These are phyloP conservation scores for Lasiosphaeria hispida DNA, from an alignment of 495 filamentous ascomycete species.

Conservation along the genomic window DNA sequence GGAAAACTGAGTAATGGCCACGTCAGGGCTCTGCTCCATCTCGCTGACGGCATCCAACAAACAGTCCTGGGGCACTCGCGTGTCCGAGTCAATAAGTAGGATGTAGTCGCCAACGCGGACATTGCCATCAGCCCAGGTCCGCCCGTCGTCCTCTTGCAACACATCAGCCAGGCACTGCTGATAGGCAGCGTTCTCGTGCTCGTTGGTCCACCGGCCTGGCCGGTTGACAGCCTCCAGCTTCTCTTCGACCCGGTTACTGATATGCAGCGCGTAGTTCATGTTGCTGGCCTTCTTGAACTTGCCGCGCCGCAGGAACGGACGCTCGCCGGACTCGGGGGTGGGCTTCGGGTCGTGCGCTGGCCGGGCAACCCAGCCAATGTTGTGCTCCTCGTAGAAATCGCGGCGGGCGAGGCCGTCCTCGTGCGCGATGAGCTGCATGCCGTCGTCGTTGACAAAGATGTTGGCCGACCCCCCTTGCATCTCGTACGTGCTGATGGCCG, in stretches of 20 bases:
- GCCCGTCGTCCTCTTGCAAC: slow-evolving; percentile 55
- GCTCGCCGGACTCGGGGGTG: slow-evolving; percentile 30
- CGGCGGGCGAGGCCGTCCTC: slow-evolving; percentile 56
- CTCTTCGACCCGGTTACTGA: slow-evolving; percentile 59
- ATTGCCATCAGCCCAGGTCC: slow-evolving; percentile 68
- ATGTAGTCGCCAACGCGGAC: slow-evolving; percentile 71
- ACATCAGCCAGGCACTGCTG: slow-evolving; percentile 50
- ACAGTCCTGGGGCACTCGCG: slow-evolving; percentile 64
- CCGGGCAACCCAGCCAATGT: slow-evolving; percentile 60
- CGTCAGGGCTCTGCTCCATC: slow-evolving; percentile 69
- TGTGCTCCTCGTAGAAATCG: slow-evolving; percentile 64
- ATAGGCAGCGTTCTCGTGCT: slow-evolving; percentile 52
- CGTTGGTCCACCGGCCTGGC: slow-evolving; percentile 45
- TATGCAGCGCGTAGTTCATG: slow-evolving; percentile 66
- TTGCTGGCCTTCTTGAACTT: slow-evolving; percentile 77
- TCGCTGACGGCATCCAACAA: slow-evolving; percentile 66
- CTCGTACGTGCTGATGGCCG: slow-evolving; percentile 66
- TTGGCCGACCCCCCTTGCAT: slow-evolving; percentile 67
- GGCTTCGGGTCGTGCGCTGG: slow-evolving; percentile 57
- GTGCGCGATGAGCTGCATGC: slow-evolving; percentile 57
- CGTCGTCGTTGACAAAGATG: slow-evolving; percentile 72
- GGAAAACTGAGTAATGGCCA: slow-evolving; percentile 65
- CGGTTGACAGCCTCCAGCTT: slow-evolving; percentile 47
- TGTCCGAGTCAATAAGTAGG: slow-evolving; percentile 65
- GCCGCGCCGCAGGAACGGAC: slow-evolving; percentile 55